Conservation (phyloP, 257 asterid genomes). For the Nicotiana attenuata region DNA sequence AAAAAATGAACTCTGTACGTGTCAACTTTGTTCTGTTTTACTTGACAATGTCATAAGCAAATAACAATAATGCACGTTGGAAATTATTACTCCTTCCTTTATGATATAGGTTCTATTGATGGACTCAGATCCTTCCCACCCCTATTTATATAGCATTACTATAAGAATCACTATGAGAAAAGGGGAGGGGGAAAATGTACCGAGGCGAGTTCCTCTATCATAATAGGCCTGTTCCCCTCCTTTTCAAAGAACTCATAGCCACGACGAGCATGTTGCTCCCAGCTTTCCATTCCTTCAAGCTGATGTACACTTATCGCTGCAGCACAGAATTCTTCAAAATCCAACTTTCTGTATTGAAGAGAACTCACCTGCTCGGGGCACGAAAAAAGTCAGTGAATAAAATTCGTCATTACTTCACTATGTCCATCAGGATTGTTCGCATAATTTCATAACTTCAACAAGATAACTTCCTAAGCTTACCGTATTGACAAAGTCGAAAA, state of each 20-base stretch:
- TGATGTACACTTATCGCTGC: constrained; percentile 85
- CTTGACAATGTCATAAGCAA: background rate
- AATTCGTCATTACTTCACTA: background rate
- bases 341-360: constrained; percentile 78
- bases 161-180: background rate
- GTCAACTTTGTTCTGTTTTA: background rate
- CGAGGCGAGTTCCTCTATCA: constrained; percentile 96
- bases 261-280: constrained; percentile 92
- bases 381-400: background rate
- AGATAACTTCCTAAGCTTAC: constrained; percentile 28
- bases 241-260: constrained; percentile 91
- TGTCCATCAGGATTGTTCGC: background rate
- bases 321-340: constrained; percentile 87
- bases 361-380: constrained; percentile 62
- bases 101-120: background rate
- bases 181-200: constrained; percentile 33
- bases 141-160: background rate
- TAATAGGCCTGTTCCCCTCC: constrained; percentile 87
- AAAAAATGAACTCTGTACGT: background rate
- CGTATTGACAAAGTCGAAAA: constrained; percentile 67
- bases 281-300: constrained; percentile 75
- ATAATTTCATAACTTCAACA: background rate
- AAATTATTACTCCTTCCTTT: background rate
- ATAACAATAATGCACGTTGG: background rate
- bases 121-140: background rate